A percentile compares a stretch with the other conserved stretches of the same genome.
Conservation (phyloP, 1,284 basidiomycete species). For the Lentinula novae-zelandiae region DNA sequence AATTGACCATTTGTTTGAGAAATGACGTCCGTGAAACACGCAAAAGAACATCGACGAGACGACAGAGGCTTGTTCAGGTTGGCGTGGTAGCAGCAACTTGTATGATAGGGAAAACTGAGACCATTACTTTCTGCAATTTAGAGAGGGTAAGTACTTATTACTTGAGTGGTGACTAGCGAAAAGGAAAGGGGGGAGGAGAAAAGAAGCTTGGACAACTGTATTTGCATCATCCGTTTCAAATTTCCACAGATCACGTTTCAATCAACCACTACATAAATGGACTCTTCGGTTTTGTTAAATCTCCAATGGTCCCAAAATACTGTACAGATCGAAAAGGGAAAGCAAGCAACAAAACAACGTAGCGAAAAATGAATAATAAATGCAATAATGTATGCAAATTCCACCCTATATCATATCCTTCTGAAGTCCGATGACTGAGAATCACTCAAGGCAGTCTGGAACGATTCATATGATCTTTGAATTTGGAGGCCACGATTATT, state of each 20-base stretch:
- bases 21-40: neutral
- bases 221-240: too few species aligned
- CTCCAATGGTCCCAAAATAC: neutral
- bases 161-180: too few species aligned
- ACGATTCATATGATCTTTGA: neutral
- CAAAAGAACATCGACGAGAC: neutral
- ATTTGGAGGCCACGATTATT: neutral
- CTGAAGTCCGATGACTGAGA: neutral
- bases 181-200: too few species aligned
- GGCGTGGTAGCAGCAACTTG: too few species aligned
- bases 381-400: neutral
- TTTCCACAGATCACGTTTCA: too few species aligned
- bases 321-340: neutral
- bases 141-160: too few species aligned
- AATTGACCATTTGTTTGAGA: neutral
- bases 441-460: neutral
- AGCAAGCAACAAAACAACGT: neutral
- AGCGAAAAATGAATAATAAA: neutral
- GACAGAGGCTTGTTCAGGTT: too few species aligned
- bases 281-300: too few species aligned
- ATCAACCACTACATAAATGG: too few species aligned
- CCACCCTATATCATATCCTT: neutral
- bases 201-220: too few species aligned
- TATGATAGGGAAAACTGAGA: too few species aligned
- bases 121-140: too few species aligned